Evolutionary conservation across 352 stramenopile species (phyloP).

Genomic region (Blastocystis sp.): DNA sequence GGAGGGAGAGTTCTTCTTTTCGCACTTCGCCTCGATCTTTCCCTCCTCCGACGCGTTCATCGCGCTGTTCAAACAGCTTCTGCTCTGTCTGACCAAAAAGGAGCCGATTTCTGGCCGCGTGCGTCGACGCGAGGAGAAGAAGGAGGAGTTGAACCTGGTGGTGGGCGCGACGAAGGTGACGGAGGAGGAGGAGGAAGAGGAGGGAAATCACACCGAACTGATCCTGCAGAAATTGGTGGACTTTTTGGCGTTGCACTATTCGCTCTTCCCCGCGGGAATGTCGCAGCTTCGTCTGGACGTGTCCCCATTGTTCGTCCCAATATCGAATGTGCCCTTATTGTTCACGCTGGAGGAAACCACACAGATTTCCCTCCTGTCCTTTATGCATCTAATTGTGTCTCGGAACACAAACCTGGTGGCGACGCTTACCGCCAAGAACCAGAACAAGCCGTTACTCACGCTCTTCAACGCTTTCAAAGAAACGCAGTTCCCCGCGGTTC

Average conservation of each 20-base stretch:
- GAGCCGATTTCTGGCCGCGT: conserved; percentile 11
- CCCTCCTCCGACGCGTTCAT: neutral
- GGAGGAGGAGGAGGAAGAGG: conserved; percentile 29
- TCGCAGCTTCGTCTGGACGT: conserved; percentile 24
- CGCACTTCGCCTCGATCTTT: neutral
- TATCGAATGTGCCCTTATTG: neutral
- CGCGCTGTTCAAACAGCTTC: conserved; percentile 41
- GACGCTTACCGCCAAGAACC: neutral
- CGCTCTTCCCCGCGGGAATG: neutral
- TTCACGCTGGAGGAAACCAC: neutral
- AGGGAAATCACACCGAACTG: neutral
- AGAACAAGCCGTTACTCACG: neutral
- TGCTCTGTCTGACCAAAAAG: neutral
- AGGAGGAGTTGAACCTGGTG: neutral
- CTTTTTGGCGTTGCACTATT: neutral
- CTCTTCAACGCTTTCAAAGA: neutral
- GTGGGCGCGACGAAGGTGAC: neutral
- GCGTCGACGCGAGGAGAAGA: neutral
- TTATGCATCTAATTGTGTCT: neutral
- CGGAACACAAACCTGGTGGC: neutral
- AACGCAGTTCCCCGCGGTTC: neutral
- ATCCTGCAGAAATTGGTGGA: neutral
- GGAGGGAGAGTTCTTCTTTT: neutral
- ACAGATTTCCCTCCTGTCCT: neutral
- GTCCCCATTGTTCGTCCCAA: conserved; percentile 3